These are phyloP conservation scores for Warburgia ugandensis DNA, from an alignment of 164 flowering plant species.

Conservation along the genomic window DNA sequence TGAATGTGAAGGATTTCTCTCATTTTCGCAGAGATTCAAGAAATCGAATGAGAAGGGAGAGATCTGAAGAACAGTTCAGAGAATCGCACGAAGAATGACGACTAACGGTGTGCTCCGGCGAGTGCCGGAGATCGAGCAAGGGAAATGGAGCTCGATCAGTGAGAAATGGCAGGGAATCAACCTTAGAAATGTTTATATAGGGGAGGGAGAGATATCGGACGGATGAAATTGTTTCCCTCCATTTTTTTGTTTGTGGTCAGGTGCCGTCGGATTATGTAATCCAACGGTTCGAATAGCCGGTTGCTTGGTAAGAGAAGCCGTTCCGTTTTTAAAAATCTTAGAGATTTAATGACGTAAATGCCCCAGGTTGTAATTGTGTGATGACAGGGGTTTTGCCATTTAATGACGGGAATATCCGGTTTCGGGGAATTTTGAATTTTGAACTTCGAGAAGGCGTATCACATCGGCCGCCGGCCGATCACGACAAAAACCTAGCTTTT, in stretches of 20 bases:
- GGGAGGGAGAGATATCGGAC: conserved; percentile 9
- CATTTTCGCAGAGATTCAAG: conserved; percentile 17
- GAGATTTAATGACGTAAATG: not conserved
- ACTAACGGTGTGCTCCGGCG: not conserved
- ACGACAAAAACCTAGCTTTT: too few species aligned
- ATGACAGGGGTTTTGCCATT: too few species aligned
- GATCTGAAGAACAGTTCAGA: not conserved
- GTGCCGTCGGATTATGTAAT: conserved; percentile 18
- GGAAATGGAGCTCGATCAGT: too few species aligned
- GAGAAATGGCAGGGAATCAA: not conserved
- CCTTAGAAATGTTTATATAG: conserved; percentile 6
- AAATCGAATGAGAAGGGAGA: not conserved
- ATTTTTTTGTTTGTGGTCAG: conserved; percentile 6
- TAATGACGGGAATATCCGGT: not conserved
- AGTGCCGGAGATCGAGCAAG: not conserved
- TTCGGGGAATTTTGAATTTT: too few species aligned
- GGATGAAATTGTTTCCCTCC: conserved; percentile 22
- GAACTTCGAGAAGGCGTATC: too few species aligned
- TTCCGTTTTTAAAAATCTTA: conserved; percentile 10
- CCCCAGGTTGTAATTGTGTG: too few species aligned
- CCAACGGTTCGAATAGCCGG: conserved; percentile 10
- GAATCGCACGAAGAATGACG: not conserved
- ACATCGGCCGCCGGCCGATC: too few species aligned
- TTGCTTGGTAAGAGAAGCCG: not conserved
- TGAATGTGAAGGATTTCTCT: conserved; percentile 54